phyloP scores from a whole-genome alignment of 257 asterid genomes.

The Striga asiatica region DNA sequence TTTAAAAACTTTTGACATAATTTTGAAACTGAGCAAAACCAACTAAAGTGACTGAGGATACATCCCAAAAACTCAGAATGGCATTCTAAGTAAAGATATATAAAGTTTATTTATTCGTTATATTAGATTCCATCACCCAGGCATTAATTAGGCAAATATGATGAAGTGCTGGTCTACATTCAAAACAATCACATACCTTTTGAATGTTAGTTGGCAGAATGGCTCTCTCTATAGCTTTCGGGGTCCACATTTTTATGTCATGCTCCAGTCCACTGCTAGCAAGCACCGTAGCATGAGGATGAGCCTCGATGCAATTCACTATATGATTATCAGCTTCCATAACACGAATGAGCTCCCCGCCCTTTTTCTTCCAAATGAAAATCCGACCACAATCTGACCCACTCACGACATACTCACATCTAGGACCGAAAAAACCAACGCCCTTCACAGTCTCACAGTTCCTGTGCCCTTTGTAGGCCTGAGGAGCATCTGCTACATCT shows the following conservation, averaged over 20 bases:
- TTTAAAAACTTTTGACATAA: background rate
- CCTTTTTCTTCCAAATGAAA: conserved; percentile 83
- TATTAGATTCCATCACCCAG: too few species aligned
- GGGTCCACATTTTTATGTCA: conserved; percentile 75
- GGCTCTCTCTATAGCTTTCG: conserved; percentile 64
- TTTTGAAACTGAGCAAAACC: background rate
- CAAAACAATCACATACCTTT: conserved; percentile 35
- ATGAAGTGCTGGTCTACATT: background rate
- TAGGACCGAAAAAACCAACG: conserved; percentile 82
- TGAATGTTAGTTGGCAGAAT: conserved; percentile 22
- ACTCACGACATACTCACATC: conserved; percentile 72
- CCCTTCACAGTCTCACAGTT: conserved; percentile 79
- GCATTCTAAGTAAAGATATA: background rate
- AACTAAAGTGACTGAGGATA: too few species aligned
- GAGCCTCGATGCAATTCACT: conserved; percentile 82
- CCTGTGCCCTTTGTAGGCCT: conserved; percentile 70
- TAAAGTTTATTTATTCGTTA: too few species aligned
- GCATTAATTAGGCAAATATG: too few species aligned
- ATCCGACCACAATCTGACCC: conserved; percentile 95
- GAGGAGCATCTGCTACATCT: conserved; percentile 37
- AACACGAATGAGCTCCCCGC: conserved; percentile 72
- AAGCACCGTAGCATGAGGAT: conserved; percentile 64
- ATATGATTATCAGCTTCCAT: conserved; percentile 69
- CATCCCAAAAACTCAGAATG: too few species aligned
- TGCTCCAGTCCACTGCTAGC: conserved; percentile 87